phyloP scores from a whole-genome alignment of 495 filamentous ascomycete species.

The Evernia prunastri region DNA sequence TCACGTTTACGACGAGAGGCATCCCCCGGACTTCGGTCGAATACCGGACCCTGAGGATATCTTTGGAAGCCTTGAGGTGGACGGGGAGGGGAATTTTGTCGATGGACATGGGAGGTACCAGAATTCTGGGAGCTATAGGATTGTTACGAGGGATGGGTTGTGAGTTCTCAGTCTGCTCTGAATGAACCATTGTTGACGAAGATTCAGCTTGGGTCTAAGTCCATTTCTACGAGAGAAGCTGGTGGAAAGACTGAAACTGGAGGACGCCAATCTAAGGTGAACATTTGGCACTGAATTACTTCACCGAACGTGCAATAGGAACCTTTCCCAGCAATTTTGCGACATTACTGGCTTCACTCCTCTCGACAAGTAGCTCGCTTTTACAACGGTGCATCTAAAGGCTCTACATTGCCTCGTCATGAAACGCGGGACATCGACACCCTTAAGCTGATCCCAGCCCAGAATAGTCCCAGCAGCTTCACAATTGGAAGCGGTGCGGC shows the following conservation, averaged over 20 bases:
- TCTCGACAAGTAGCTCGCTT: neutral
- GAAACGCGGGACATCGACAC: neutral
- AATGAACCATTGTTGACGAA: constrained; percentile 13
- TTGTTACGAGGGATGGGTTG: constrained; percentile 56
- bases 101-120: constrained; percentile 53
- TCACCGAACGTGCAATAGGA: neutral
- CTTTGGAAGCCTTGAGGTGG: constrained; percentile 83
- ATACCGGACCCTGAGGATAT: constrained; percentile 91
- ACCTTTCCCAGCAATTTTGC: neutral
- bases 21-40: constrained; percentile 82
- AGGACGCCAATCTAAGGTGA: constrained; percentile 16
- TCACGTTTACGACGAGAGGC: constrained; percentile 76
- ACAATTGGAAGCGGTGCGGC: neutral
- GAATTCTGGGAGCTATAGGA: constrained; percentile 52
- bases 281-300: neutral
- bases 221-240: constrained; percentile 52
- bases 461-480: neutral
- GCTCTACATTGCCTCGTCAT: neutral
- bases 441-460: neutral
- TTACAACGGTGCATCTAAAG: neutral
- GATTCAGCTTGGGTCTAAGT: constrained; percentile 46
- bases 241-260: constrained; percentile 34
- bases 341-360: neutral
- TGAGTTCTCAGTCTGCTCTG: constrained; percentile 33
- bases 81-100: constrained; percentile 67